Base-by-base conservation (phyloP, 352 stramenopile genomes). In the Globisporangium uncinulatum region DNA sequence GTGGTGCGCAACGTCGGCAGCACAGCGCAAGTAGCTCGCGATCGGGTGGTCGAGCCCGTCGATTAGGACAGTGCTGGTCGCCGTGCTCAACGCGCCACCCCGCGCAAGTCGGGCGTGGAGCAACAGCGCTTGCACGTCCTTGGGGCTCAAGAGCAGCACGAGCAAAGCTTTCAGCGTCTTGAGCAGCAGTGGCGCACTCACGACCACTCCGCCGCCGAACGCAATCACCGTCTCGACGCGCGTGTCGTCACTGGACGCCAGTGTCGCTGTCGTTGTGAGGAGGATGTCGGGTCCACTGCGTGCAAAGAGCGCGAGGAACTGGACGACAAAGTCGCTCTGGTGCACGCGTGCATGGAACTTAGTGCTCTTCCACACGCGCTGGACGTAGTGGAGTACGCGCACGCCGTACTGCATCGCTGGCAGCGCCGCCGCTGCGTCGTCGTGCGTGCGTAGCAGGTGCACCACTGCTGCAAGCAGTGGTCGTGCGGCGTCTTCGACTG, bases 311-410 rank as follows among this genome's bases (percentile, higher is more conserved):
- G 79, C 59, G 6, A 89, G 53, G 54, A 87, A 89, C 21, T 83
- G 57, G 50, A 77, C 61, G 4, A 93, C 52, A 67, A 86, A 90
- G 44, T 89, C 75, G 6, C 70, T 71, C 6, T 73, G 65, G 11
- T 68, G 66, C 19, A 57, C 56, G 32, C 71, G 69, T 2, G 70
- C 49, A 15, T 60, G 70, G 17, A 69, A 73, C 15, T 70, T 71
- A 4, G 66, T 72, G 6, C 44, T 15, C 59, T 78, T 84, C 60
- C 83, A 92, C 6, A 75, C 76, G 15, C 75, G 67, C 51, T 74
- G 78, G 59, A 90, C 77, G 59, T 74, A 93, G 32, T 86, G 72
- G 20, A 91, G 32, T 41, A 90, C 60, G 4, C 65, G 62, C 14
- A 79, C 49, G 31, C 71, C 71, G 37, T 71, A 56, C 3, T 65